A percentile compares a stretch with the other conserved stretches of the same genome.
These are phyloP conservation scores for Xylaria sp. DNA, from an alignment of 2,329 filamentous ascomycete species.

Conservation along the genomic window DNA sequence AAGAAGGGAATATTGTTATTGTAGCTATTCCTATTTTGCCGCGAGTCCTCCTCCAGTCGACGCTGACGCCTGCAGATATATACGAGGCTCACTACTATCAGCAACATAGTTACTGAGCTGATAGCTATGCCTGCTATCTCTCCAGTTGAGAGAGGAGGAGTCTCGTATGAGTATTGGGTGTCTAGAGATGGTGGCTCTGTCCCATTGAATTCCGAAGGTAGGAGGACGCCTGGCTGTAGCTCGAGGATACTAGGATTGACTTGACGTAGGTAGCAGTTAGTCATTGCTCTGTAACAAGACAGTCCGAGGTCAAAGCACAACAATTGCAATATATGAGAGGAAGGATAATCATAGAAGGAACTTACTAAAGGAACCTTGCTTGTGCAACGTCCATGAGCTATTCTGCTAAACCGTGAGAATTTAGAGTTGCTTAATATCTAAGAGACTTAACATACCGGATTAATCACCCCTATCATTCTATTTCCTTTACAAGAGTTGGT, in stretches of 20 bases:
- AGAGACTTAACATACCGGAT: conserved; percentile 14
- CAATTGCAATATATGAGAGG: neutral
- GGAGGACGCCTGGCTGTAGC: conserved; percentile 4
- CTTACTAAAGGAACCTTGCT: conserved; percentile 16
- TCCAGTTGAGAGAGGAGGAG: conserved; percentile 54
- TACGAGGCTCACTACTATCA: conserved; percentile 58
- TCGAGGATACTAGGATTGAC: conserved; percentile 9
- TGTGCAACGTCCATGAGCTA: conserved; percentile 11
- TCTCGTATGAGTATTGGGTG: neutral
- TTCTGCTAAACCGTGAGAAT: conserved; percentile 11
- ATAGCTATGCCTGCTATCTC: conserved; percentile 71
- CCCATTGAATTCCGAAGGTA: conserved; percentile 4
- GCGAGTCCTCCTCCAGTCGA: neutral
- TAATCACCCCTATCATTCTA: conserved; percentile 32
- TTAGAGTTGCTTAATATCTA: neutral
- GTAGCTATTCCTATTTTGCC: neutral
- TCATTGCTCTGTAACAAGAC: neutral
- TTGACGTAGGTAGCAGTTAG: neutral
- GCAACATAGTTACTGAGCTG: conserved; percentile 59
- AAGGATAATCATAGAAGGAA: neutral
- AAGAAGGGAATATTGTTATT: neutral
- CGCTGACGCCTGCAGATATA: conserved; percentile 57
- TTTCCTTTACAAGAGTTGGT: conserved; percentile 19
- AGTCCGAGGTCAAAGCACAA: neutral
- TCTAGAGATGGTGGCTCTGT: neutral